A percentile compares a stretch with the other conserved stretches of the same genome.
Evolutionary conservation across 1,139 yeast genomes (phyloP).

Genomic region (Geotrichum phurueaensis): DNA sequence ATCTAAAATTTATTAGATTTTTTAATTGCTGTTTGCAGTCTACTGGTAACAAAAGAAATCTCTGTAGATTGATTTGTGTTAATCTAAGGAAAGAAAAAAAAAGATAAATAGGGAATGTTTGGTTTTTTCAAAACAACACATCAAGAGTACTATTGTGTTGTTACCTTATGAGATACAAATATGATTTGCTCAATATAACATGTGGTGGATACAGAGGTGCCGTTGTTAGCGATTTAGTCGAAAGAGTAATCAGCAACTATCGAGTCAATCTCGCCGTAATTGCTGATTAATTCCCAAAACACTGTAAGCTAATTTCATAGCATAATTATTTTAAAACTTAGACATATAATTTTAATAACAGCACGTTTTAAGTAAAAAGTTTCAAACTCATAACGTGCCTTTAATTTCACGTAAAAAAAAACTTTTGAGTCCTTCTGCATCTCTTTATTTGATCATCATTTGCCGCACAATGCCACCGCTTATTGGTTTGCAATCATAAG

Average conservation of each 20-base stretch:
- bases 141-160: too few species aligned
- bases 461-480: background rate
- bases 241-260: background rate
- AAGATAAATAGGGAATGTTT: too few species aligned
- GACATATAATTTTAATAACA: too few species aligned
- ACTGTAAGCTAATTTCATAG: background rate
- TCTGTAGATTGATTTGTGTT: background rate
- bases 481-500: background rate
- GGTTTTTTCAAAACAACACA: too few species aligned
- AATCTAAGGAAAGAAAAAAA: background rate
- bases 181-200: too few species aligned
- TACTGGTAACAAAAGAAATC: background rate
- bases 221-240: background rate
- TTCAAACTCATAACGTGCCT: background rate
- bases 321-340: background rate
- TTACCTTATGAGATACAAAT: too few species aligned
- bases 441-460: background rate
- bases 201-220: background rate
- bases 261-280: too few species aligned
- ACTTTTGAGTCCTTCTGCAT: background rate
- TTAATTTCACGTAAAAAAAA: background rate
- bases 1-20: background rate
- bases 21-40: background rate
- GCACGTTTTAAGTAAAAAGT: too few species aligned
- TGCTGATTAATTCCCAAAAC: too few species aligned